Base-by-base conservation (phyloP, 345 rosid species). In the Hevea brasiliensis region DNA sequence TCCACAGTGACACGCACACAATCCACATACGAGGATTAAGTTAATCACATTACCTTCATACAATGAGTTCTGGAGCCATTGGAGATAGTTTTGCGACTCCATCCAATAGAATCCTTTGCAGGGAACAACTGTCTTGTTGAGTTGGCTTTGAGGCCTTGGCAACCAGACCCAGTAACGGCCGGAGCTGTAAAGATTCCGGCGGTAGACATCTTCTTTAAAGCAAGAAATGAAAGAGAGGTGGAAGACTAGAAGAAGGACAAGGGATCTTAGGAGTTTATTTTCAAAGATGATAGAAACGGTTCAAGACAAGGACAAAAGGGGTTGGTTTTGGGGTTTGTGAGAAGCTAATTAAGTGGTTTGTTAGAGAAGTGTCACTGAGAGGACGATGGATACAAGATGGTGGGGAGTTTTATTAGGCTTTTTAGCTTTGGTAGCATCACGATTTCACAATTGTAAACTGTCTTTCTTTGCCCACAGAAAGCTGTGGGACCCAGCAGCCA, bases 21-120 rank as follows among this genome's bases (percentile, higher is more conserved):
- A 32, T 4, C 37, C 2, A 32, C 37, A 32, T 32, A n/a, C n/a
- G n/a, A 1, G 37, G 37, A 32, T 32, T 11, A 21, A 15, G 17
- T 8, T 18, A 56, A 57, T 53, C 14, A 65, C 61, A 42, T 44
- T 71, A 89, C 92, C 94, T 86, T 89, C 91, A 90, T 88, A 76
- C 95, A 90, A 11, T 9, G 64, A 53, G 67, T 76, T 63, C 58
- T 88, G 13, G 87, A 88, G 8, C 90, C 90, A 65, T 82, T 86
- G 32, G 94, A 82, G 70, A 84, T 83, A n/a, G 88, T 80, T 71
- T 72, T 88, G 59, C 35, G 57, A 65, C 72, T 83, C 89, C 90
- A 88, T 4, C 78, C 47, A 60, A 80, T 15, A 40, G 81, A 79
- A 68, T 77, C 81, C 61, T 82, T 83, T 4, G 40, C 68, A 0